Evolutionary conservation across 768 basidiomycete genomes (phyloP), one percentile per base, ranked within the genome.

Genomic region (Mycena vulgaris): DNA sequence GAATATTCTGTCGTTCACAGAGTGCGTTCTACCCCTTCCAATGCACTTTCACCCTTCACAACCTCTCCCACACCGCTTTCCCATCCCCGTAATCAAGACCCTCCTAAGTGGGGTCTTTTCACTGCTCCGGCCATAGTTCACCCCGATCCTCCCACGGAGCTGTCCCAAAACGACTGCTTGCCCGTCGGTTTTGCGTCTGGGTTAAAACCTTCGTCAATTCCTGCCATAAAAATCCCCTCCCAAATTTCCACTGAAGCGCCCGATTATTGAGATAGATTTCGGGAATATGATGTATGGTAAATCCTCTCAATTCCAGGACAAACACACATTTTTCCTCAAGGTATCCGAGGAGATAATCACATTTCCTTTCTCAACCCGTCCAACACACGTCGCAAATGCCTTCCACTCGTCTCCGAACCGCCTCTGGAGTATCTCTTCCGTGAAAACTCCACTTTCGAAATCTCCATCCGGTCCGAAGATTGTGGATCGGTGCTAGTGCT

Each of bases 281-380:
- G 58, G 58, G 58, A 59, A 59, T 59, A 47, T 45, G 39, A 57
- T 40, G 42, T 59, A 59, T 40, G 58, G 58, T 59, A 58, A 42
- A 58, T 58, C 37, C 40, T 58, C 57, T 28, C 58, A 59, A 59
- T 33, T 59, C 58, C 31, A 59, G 58, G 58, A 30, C 58, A 28
- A 59, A 59, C 17, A 11, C 42, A 19, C 58, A 58, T 58, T 27
- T 58, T 59, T 23, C 58, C 58, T 37, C 27, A 39, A 45, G 58
- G 58, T 30, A 59, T 59, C 16, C 27, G 40, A 30, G 27, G 42
- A 47, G 58, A 59, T 59, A 59, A n/a, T 45, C 21, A 19, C 39
- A 40, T 40, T 40, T 40, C 17, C 17, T 40, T 40, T 40, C 39
- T 40, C 16, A 14, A 40, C 39, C 8, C 16, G 39, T 40, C 39